phyloP scores from a whole-genome alignment of 139 green algal genomes.

The Spirogloea muscicola region DNA sequence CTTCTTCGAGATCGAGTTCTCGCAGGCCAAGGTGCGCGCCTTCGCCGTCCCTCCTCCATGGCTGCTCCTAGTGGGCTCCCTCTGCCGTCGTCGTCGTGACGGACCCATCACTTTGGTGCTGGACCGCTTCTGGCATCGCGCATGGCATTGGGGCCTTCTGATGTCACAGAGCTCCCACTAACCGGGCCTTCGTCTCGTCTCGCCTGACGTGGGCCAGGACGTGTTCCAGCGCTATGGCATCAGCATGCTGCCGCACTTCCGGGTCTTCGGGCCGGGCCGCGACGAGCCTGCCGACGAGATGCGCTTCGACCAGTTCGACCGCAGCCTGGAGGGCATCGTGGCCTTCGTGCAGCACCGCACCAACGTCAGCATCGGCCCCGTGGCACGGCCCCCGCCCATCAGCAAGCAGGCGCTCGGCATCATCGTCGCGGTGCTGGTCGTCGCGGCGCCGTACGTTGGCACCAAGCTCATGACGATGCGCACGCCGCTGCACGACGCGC shows the following conservation, averaged over 20 bases:
- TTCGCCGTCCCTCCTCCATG: too few species aligned
- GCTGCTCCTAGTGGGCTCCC: too few species aligned
- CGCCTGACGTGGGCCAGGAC: too few species aligned
- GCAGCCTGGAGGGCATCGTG: constrained; percentile 20
- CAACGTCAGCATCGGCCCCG: constrained; percentile 13
- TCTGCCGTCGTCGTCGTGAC: too few species aligned
- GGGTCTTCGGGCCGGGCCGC: background rate
- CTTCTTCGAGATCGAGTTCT: constrained; percentile 35
- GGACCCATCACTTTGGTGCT: too few species aligned
- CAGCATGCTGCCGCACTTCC: constrained; percentile 25
- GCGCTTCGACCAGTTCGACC: background rate
- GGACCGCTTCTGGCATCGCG: too few species aligned
- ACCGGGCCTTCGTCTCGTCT: too few species aligned
- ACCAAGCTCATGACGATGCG: constrained; percentile 4
- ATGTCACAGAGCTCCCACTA: too few species aligned
- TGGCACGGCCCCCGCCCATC: constrained; percentile 23
- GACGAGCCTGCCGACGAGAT: constrained; percentile 11
- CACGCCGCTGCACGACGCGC: constrained; percentile 24
- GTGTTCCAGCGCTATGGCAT: constrained; percentile 9
- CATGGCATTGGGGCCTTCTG: too few species aligned
- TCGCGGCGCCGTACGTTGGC: constrained; percentile 8
- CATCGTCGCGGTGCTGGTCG: constrained; percentile 1
- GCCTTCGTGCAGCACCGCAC: constrained; percentile 1
- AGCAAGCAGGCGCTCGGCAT: constrained; percentile 10
- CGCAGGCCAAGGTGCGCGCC: too few species aligned